Evolutionary conservation across 305 asterid species (phyloP), one percentile per base, ranked within the genome.

Genomic region (Rubia tinctorum): DNA sequence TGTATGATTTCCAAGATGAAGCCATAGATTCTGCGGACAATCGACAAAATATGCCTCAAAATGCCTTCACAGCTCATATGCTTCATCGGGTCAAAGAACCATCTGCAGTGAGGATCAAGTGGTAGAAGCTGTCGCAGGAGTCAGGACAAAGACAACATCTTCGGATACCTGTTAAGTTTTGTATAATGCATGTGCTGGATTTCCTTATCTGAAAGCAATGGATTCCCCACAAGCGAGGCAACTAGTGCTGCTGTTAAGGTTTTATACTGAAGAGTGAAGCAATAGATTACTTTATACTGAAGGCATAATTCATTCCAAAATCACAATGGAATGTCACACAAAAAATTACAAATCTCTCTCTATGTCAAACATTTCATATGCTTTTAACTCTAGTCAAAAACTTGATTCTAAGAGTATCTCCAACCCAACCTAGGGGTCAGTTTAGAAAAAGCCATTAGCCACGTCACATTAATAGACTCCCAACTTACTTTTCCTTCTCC

Each of bases 1-100:
- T 30, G 76, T 68, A 80, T 67, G 51, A 66, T 40, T 71, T 68
- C 40, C 43, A 43, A 53, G 60, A 72, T 20, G 42, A 11, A 62
- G 27, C 65, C 65, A 13, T 22, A 25, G 0, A 68, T 62, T 67
- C 69, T 60, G 22, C 70, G 71, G 22, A 79, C 14, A 25, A 70
- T 64, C n/a, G 18, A 58, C 13, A 66, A 13, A 14, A 65, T 68
- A 58, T 17, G 18, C 44, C 49, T 3, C 47, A 73, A 55, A 47
- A 65, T 63, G 45, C 44, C 49, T 27, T 30, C 68, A 66, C 39
- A 40, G 51, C 43, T 53, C 27, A 14, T 45, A 72, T 25, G 56
- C 68, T 47, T 27, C 30, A 27, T 27, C 30, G 30, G 30, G 30
- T 34, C 63, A 64, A 25, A 25, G 76, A 73, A 22, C 67, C 74